phyloP scores from a whole-genome alignment of 306 rosid species.

The Acacia acuminata region DNA sequence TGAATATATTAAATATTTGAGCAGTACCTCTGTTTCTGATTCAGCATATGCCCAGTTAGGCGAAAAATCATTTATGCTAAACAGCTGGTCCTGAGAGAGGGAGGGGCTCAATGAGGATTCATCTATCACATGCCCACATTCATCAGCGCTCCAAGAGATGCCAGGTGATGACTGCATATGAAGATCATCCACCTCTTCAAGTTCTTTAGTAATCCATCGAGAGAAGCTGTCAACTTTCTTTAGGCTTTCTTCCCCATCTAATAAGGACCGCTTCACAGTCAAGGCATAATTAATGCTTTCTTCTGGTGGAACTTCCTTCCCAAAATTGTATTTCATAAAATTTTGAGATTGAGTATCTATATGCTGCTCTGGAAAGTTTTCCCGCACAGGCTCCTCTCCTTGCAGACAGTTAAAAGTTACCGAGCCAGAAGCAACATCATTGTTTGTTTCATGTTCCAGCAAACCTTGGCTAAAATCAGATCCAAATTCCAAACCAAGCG shows the following conservation, averaged over 20 bases:
- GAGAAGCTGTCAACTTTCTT: conserved; percentile 93
- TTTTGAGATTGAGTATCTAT: conserved; percentile 42
- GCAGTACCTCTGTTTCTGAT: conserved; percentile 68
- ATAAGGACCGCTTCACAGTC: conserved; percentile 50
- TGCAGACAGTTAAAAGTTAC: conserved; percentile 37
- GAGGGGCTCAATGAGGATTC: conserved; percentile 80
- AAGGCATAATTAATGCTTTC: conserved; percentile 51
- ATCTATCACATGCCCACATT: conserved; percentile 59
- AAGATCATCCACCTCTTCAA: conserved; percentile 75
- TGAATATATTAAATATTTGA: conserved; percentile 2
- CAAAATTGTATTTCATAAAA: conserved; percentile 39
- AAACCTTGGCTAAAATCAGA: conserved; percentile 33
- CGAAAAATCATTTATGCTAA: conserved; percentile 70
- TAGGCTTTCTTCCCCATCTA: conserved; percentile 63
- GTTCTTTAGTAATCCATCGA: conserved; percentile 77
- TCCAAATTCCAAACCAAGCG: conserved; percentile 45
- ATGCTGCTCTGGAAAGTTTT: conserved; percentile 42
- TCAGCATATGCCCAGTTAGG: conserved; percentile 81
- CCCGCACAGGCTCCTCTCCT: conserved; percentile 43
- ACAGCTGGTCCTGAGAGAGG: conserved; percentile 81
- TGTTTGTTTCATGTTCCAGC: conserved; percentile 32
- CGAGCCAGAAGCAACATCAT: conserved; percentile 37
- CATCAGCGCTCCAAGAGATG: conserved; percentile 75
- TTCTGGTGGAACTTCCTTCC: conserved; percentile 46
- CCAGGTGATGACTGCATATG: conserved; percentile 77